phyloP scores from a whole-genome alignment of 805 yeast genomes.

The Jamesozyma lodderae region DNA sequence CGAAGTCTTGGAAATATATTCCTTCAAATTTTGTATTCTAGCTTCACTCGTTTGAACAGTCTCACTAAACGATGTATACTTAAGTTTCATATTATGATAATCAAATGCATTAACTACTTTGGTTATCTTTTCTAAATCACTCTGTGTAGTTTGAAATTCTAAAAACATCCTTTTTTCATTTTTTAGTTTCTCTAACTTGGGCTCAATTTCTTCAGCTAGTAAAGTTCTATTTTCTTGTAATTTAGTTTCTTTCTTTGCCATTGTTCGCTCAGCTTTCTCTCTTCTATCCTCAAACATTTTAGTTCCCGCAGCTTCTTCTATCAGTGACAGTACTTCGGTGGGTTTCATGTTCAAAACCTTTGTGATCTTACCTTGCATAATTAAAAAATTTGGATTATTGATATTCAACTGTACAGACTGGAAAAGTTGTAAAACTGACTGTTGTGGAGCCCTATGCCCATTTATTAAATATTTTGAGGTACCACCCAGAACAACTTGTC shows the following conservation, averaged over 20 bases:
- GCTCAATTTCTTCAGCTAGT: conserved; percentile 82
- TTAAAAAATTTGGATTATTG: conserved; percentile 92
- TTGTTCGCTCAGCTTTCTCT: conserved; percentile 83
- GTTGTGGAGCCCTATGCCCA: conserved; percentile 95
- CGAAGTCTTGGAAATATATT: conserved; percentile 37
- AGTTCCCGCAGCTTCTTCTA: conserved; percentile 98
- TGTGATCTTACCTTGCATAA: conserved; percentile 98
- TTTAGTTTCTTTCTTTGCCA: conserved; percentile 83
- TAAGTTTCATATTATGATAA: conserved; percentile 38
- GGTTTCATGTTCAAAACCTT: conserved; percentile 96
- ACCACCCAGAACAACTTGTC: conserved; percentile 88
- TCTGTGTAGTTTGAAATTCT: conserved; percentile 78
- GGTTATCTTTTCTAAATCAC: conserved; percentile 66
- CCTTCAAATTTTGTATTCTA: conserved; percentile 34
- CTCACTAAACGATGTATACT: conserved; percentile 37
- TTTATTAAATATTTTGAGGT: conserved; percentile 85
- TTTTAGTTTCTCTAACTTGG: conserved; percentile 73
- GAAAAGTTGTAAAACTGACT: conserved; percentile 78
- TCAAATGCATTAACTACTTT: conserved; percentile 73
- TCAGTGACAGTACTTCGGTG: conserved; percentile 73
- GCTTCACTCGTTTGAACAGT: conserved; percentile 35
- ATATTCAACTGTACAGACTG: conserved; percentile 93
- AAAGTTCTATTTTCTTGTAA: conserved; percentile 66
- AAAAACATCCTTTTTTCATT: conserved; percentile 73
- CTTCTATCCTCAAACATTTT: conserved; percentile 90